These are phyloP conservation scores for Stagonosporopsis rhizophila DNA, from an alignment of 2,329 filamentous ascomycete genomes.

Conservation along the genomic window DNA sequence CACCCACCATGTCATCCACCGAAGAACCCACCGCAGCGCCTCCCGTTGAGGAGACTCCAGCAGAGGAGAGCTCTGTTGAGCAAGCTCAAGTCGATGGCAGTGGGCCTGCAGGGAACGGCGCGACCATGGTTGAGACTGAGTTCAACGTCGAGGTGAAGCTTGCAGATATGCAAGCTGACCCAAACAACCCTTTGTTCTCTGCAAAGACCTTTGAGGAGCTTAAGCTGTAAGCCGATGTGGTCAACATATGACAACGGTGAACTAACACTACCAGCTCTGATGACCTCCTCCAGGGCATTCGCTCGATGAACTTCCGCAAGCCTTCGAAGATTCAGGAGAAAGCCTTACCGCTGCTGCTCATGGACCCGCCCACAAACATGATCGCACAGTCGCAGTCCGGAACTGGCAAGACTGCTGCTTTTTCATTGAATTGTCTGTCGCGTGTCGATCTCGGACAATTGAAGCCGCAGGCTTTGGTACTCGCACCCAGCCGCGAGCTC, in stretches of 20 bases:
- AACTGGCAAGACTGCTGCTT: constrained; percentile 96
- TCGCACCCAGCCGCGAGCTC: constrained; percentile 92
- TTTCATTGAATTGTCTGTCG: constrained; percentile 88
- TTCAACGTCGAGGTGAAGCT: constrained; percentile 94
- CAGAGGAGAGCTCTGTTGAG: constrained; percentile 21
- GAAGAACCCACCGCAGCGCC: constrained; percentile 23
- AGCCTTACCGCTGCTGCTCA: constrained; percentile 86
- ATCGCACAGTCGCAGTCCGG: constrained; percentile 99
- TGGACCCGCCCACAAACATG: constrained; percentile 88
- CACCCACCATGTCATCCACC: constrained; percentile 21
- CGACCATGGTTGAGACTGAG: constrained; percentile 69
- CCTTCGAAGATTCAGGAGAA: constrained; percentile 98
- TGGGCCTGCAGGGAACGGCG: constrained; percentile 49
- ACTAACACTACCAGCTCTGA: constrained; percentile 32
- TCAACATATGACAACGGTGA: neutral
- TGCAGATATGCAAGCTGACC: constrained; percentile 84
- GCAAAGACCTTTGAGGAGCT: constrained; percentile 84
- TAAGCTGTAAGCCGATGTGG: constrained; percentile 67
- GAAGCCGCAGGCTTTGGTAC: constrained; percentile 82
- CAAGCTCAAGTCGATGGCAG: constrained; percentile 57
- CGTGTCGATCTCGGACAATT: constrained; percentile 77
- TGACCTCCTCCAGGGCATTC: constrained; percentile 66
- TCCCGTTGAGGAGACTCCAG: constrained; percentile 10
- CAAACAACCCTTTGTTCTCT: constrained; percentile 86
- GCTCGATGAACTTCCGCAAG: constrained; percentile 89